Conservation (phyloP, 2,329 filamentous ascomycete genomes). For the Tricladium varicosporioides region DNA sequence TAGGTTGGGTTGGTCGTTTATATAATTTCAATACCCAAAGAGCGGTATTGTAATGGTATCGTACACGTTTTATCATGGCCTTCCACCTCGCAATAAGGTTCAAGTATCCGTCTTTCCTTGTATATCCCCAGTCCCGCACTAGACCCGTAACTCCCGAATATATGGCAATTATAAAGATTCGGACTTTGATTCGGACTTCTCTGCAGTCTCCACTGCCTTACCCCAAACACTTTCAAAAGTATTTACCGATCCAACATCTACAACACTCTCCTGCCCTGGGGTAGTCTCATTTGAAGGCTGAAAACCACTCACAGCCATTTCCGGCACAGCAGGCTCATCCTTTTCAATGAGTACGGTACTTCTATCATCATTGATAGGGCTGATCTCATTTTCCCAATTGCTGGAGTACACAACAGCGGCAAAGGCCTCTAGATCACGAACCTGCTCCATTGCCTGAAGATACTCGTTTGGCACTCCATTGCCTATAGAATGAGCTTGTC, state of each 20-base stretch:
- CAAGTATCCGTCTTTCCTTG: neutral
- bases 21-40: slow-evolving; percentile 10
- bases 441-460: slow-evolving; percentile 71
- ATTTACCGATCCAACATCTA: slow-evolving; percentile 49
- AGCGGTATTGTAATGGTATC: slow-evolving; percentile 19
- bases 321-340: slow-evolving; percentile 14
- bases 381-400: slow-evolving; percentile 72
- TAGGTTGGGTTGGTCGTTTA: neutral
- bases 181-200: slow-evolving; percentile 8
- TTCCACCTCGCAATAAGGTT: neutral
- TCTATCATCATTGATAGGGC: slow-evolving; percentile 27
- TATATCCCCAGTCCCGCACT: neutral
- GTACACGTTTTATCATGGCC: slow-evolving; percentile 17
- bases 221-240: slow-evolving; percentile 70
- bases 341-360: slow-evolving; percentile 18
- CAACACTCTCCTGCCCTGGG: slow-evolving; percentile 46
- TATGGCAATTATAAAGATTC: neutral
- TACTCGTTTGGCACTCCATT: slow-evolving; percentile 72
- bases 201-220: slow-evolving; percentile 50
- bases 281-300: slow-evolving; percentile 18
- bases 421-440: slow-evolving; percentile 77
- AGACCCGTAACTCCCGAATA: slow-evolving; percentile 11
- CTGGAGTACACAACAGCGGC: slow-evolving; percentile 84
- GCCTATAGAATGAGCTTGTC: slow-evolving; percentile 87
- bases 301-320: slow-evolving; percentile 18